These are phyloP conservation scores for Chimonanthus salicifolius DNA, from an alignment of 164 flowering plant genomes.

Conservation along the genomic window DNA sequence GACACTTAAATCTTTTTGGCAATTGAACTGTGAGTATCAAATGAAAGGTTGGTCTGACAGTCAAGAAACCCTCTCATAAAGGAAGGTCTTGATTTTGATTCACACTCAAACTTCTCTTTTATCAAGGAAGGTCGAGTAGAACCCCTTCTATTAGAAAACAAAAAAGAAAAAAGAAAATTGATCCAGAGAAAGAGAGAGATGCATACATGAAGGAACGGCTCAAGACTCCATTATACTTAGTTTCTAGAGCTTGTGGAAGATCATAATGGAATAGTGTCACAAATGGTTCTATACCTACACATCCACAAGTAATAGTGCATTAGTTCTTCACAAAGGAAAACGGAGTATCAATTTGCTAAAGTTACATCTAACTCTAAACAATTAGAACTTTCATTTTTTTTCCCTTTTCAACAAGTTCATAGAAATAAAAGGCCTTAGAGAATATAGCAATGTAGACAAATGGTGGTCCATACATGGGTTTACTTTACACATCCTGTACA, in stretches of 20 bases:
- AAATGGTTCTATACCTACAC: conserved; percentile 28
- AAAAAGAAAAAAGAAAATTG: too few species aligned
- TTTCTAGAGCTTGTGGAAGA: conserved; percentile 54
- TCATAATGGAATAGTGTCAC: conserved; percentile 73
- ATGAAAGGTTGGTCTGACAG: too few species aligned
- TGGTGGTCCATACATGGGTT: too few species aligned
- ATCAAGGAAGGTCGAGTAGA: too few species aligned
- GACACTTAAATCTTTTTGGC: too few species aligned
- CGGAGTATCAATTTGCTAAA: conserved; percentile 23
- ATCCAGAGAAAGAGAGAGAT: not conserved
- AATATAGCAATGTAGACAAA: conserved; percentile 4
- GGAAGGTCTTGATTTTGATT: too few species aligned
- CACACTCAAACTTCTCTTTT: too few species aligned
- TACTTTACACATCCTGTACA: too few species aligned
- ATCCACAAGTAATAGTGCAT: conserved; percentile 4
- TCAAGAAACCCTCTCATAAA: too few species aligned
- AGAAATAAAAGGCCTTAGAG: not conserved
- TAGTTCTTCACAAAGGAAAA: conserved; percentile 13
- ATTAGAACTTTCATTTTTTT: not conserved
- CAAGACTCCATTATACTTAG: conserved; percentile 42
- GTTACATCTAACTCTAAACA: not conserved
- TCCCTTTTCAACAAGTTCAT: too few species aligned
- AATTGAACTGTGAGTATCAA: too few species aligned
- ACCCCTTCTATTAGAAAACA: too few species aligned
- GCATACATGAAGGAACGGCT: conserved; percentile 52